phyloP scores from a whole-genome alignment of 1,284 basidiomycete genomes.

The Leccinum fuscescens region DNA sequence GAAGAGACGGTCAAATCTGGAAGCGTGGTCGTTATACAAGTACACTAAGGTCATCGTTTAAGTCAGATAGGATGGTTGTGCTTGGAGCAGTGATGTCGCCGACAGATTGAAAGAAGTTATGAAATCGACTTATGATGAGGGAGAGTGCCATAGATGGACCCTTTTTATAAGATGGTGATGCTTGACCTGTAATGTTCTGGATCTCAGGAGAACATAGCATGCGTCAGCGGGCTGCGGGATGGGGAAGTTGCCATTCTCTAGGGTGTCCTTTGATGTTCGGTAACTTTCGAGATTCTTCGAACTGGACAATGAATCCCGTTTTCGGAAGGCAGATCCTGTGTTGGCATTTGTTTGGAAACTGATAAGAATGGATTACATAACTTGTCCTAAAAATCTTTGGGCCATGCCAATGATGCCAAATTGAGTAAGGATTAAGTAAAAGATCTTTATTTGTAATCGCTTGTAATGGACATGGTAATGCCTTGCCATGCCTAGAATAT shows the following conservation, averaged over 20 bases:
- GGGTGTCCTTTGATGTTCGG: conserved; percentile 1
- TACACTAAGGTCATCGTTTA: not conserved
- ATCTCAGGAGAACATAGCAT: not conserved
- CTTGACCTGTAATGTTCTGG: conserved; percentile 9
- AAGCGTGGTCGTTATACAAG: too few species aligned
- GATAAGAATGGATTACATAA: too few species aligned
- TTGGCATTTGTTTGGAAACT: too few species aligned
- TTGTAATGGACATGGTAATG: too few species aligned
- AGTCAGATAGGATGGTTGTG: not conserved
- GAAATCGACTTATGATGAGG: not conserved
- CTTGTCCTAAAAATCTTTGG: too few species aligned
- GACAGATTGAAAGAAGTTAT: not conserved
- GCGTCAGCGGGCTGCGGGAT: too few species aligned
- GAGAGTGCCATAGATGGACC: not conserved
- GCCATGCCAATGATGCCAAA: too few species aligned
- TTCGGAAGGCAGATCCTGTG: too few species aligned
- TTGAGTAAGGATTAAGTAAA: too few species aligned
- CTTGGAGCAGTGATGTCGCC: not conserved
- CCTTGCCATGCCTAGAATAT: too few species aligned
- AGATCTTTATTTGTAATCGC: too few species aligned
- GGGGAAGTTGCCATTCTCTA: not conserved
- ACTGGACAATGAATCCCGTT: too few species aligned
- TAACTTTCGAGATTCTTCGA: conserved; percentile 11
- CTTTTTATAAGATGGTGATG: conserved; percentile 11
- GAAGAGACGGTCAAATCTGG: conserved; percentile 13